Evolutionary conservation across 1,284 basidiomycete species (phyloP).

Genomic region (Ustilago esculenta): DNA sequence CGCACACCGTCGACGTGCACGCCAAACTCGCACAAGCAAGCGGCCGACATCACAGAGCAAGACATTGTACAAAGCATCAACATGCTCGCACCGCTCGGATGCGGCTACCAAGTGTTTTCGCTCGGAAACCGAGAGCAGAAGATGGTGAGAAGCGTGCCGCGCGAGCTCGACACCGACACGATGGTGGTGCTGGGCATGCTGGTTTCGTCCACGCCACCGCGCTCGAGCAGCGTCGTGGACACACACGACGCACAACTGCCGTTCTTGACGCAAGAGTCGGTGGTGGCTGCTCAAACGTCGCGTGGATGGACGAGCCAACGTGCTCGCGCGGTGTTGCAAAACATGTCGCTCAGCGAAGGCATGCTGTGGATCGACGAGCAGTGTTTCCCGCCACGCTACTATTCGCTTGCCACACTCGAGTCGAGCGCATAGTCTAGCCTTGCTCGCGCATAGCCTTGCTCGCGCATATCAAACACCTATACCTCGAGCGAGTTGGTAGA

Average conservation of each 20-base stretch:
- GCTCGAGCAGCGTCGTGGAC: no score
- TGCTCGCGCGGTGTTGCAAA: slow-evolving; percentile 80
- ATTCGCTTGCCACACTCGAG: slow-evolving; percentile 41
- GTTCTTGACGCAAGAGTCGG: slow-evolving; percentile 72
- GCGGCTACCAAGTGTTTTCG: slow-evolving; percentile 86
- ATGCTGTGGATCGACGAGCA: slow-evolving; percentile 94
- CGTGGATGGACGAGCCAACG: slow-evolving; percentile 80
- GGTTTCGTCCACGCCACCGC: slow-evolving; percentile 67
- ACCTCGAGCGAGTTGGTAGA: no score
- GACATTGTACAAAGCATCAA: slow-evolving; percentile 88
- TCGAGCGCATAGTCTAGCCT: no score
- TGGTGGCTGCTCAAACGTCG: slow-evolving; percentile 74
- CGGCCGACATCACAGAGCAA: slow-evolving; percentile 74
- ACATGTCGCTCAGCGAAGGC: slow-evolving; percentile 88
- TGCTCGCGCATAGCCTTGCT: no score
- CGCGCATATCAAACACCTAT: no score
- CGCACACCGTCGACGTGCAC: no score
- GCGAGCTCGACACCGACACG: slow-evolving; percentile 68
- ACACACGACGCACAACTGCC: slow-evolving; percentile 10
- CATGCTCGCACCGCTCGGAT: slow-evolving; percentile 84
- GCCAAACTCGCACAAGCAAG: not conserved
- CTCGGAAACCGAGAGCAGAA: slow-evolving; percentile 70
- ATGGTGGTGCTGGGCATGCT: slow-evolving; percentile 65
- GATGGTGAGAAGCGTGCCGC: slow-evolving; percentile 67
- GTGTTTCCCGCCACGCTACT: slow-evolving; percentile 68